Conservation (phyloP, 129 eudicot species). For the Lactuca sativa region DNA sequence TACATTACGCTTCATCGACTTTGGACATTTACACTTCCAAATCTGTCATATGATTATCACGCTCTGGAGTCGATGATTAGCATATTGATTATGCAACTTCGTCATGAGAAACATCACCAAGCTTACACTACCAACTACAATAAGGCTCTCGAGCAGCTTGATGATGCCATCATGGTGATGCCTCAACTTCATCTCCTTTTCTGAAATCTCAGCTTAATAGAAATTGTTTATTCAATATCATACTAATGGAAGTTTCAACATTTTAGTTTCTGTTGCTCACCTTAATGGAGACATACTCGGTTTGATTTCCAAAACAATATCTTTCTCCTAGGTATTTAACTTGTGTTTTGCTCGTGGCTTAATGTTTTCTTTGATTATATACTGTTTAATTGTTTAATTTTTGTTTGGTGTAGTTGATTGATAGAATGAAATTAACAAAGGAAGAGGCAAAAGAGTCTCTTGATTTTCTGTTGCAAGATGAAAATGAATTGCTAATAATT, state of each 20-base stretch:
- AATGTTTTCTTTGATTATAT: neutral
- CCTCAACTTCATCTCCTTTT: conserved; percentile 6
- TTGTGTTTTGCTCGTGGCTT: neutral
- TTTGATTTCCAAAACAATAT: conserved; percentile 25
- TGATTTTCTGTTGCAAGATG: conserved; percentile 52
- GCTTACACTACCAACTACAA: conserved; percentile 90
- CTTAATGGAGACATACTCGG: neutral
- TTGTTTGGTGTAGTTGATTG: conserved; percentile 45
- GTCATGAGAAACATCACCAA: conserved; percentile 96
- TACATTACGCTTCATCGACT: conserved; percentile 41
- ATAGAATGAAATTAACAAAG: conserved; percentile 50
- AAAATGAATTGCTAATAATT: conserved; percentile 59
- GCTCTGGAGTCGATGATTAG: conserved; percentile 94
- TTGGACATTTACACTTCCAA: conserved; percentile 81
- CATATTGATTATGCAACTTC: conserved; percentile 89
- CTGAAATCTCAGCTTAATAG: conserved; percentile 15
- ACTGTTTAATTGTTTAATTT: conserved; percentile 3
- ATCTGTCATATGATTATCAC: conserved; percentile 89
- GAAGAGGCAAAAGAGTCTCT: conserved; percentile 58
- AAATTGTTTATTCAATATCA: conserved; percentile 7
- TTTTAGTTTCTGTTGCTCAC: conserved; percentile 12
- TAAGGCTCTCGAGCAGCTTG: conserved; percentile 91
- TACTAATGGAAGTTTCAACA: neutral
- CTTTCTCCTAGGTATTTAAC: conserved; percentile 45
- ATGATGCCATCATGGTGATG: conserved; percentile 70